Percentiles rank a stretch among this genome's conserved stretches.
Evolutionary conservation across 305 asterid genomes (phyloP).

Genomic region (Rubia peregrina): DNA sequence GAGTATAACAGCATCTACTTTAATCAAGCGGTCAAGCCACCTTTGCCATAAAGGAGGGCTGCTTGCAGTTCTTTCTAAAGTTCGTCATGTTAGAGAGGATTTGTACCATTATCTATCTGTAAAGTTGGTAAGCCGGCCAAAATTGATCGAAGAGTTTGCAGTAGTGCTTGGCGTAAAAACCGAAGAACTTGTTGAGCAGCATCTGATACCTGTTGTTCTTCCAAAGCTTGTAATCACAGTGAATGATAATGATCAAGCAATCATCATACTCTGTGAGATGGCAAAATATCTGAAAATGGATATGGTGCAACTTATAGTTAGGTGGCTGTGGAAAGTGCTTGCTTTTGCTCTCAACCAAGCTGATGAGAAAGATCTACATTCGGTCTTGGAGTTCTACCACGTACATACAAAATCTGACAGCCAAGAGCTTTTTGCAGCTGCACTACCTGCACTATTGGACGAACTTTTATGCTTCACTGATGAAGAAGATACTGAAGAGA

Average conservation of each 20-base stretch:
- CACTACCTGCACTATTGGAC: conserved; percentile 67
- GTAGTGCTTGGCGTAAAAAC: conserved; percentile 67
- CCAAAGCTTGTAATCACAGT: conserved; percentile 76
- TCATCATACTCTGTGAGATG: conserved; percentile 51
- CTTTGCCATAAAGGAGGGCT: conserved; percentile 62
- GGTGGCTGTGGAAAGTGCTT: conserved; percentile 82
- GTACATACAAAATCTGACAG: conserved; percentile 54
- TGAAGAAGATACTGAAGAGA: conserved; percentile 58
- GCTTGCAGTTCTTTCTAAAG: conserved; percentile 59
- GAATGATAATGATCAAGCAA: conserved; percentile 56
- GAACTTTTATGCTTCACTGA: conserved; percentile 87
- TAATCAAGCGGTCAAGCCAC: conserved; percentile 63
- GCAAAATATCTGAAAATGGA: conserved; percentile 63
- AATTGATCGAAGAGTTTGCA: conserved; percentile 83
- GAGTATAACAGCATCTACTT: conserved; percentile 63
- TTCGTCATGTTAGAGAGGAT: conserved; percentile 57
- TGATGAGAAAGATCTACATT: conserved; percentile 49
- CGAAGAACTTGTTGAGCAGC: conserved; percentile 71
- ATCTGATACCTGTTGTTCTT: conserved; percentile 86
- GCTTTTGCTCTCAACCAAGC: conserved; percentile 91
- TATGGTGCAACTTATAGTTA: conserved; percentile 62
- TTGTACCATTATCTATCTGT: conserved; percentile 65
- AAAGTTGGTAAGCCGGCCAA: conserved; percentile 59
- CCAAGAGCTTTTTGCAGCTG: conserved; percentile 77
- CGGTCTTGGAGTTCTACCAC: conserved; percentile 71